Base-by-base conservation (phyloP, 179 eudicot genomes). In the Beta macrorhiza region DNA sequence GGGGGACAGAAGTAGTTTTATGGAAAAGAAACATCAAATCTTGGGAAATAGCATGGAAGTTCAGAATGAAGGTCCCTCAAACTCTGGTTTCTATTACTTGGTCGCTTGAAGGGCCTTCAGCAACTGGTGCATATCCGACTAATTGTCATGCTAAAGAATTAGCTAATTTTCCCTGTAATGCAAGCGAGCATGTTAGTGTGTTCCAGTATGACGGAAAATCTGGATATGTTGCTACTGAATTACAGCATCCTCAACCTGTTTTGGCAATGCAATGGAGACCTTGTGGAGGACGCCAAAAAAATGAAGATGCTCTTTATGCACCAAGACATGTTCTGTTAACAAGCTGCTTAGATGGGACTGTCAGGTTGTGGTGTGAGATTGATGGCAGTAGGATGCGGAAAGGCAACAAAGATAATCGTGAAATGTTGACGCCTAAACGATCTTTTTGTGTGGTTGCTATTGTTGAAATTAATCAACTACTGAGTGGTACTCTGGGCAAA, bases 41-140 rank as follows among this genome's bases (percentile, higher is more conserved):
- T 16, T 97, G 99, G 99, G 95, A 92, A 88, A 91, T 91, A 85
- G 93, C 95, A 67, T 94, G 98, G 95, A 91, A 91, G 81, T 91
- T 87, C 79, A 88, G 83, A 84, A 83, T 88, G 83, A 84, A 88
- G 72, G 78, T 89, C 58, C 88, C 94, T 82, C 98, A 94, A 72
- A 80, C 87, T 76, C 83, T 97, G 61, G 88, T 94, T 89, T 90
- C 99, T 42, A 76, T 95, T 13, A 86, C 95, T 75, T 94, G 92
- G 89, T 91, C 91, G 14, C 86, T 93, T 74, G 88, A 89, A 77
- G 99, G 97, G 83, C 90, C 87, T 79, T 86, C 84, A 47, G 99
- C 99, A 47, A 85, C 93, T 57, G 75, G 83, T 68, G 90, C 87
- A 56, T 86, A 89, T 78, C 83, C 79, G 45, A 67, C 78, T 82